Conservation (phyloP, 306 rosid species). For the Crotalaria pallida region DNA sequence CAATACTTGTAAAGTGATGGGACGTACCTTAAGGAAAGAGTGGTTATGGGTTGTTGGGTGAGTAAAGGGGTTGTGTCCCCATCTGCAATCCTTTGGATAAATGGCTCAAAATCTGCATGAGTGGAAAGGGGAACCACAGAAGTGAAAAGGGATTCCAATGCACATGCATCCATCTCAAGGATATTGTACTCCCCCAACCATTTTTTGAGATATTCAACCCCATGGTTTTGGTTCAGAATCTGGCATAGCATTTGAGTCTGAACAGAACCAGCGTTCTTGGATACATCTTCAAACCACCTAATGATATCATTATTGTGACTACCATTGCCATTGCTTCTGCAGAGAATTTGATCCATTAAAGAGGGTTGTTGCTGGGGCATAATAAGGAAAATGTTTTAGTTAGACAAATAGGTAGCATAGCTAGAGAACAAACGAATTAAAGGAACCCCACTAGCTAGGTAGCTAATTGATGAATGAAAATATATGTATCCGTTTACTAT, state of each 20-base stretch:
- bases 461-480: background rate
- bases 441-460: slow-evolving; percentile 15
- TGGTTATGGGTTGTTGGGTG: slow-evolving; percentile 67
- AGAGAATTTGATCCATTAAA: slow-evolving; percentile 43
- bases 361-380: background rate
- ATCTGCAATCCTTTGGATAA: slow-evolving; percentile 70
- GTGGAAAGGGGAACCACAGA: slow-evolving; percentile 71
- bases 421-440: background rate
- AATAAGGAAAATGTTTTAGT: background rate
- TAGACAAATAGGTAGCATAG: background rate
- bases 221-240: slow-evolving; percentile 63
- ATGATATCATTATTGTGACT: slow-evolving; percentile 33
- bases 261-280: slow-evolving; percentile 44
- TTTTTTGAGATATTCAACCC: slow-evolving; percentile 61
- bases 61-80: slow-evolving; percentile 63
- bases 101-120: slow-evolving; percentile 79
- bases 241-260: slow-evolving; percentile 59
- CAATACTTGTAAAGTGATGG: background rate
- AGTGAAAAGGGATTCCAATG: slow-evolving; percentile 74
- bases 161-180: slow-evolving; percentile 47
- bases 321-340: background rate
- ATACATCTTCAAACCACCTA: slow-evolving; percentile 64
- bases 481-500: slow-evolving; percentile 17
- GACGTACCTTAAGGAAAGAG: slow-evolving; percentile 85
- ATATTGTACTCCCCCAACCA: slow-evolving; percentile 60